These are phyloP conservation scores for Trichoderma endophyticum DNA, from an alignment of 2,329 filamentous ascomycete species.

Conservation along the genomic window DNA sequence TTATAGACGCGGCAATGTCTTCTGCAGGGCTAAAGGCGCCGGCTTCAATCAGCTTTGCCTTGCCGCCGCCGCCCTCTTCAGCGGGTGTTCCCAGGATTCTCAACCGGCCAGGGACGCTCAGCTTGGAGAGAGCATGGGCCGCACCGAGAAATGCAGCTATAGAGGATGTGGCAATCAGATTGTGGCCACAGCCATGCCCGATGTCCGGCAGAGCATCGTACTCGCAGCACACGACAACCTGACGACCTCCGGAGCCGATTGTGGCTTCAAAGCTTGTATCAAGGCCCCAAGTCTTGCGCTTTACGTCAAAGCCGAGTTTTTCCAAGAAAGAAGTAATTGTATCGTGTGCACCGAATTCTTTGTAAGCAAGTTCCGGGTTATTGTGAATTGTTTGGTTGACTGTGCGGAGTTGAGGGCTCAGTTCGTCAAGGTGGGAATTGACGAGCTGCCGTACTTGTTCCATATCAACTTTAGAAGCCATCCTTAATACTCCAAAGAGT, in stretches of 20 bases:
- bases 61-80: slow-evolving; percentile 44
- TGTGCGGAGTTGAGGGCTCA: slow-evolving; percentile 19
- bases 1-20: slow-evolving; percentile 30
- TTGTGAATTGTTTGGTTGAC: slow-evolving; percentile 33
- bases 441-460: slow-evolving; percentile 24
- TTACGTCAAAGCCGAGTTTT: slow-evolving; percentile 44
- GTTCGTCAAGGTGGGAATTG: slow-evolving; percentile 22
- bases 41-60: slow-evolving; percentile 30
- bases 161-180: slow-evolving; percentile 42
- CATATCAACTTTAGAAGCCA: slow-evolving; percentile 13
- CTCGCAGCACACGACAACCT: slow-evolving; percentile 43
- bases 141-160: slow-evolving; percentile 41
- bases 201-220: slow-evolving; percentile 48
- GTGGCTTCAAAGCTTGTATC: slow-evolving; percentile 50
- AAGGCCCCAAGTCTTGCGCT: slow-evolving; percentile 48
- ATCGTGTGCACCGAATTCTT: slow-evolving; percentile 51
- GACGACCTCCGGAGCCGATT: slow-evolving; percentile 40
- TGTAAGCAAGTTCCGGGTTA: slow-evolving; percentile 50
- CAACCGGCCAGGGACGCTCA: slow-evolving; percentile 34
- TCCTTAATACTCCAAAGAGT: neutral
- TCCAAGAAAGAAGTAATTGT: slow-evolving; percentile 45
- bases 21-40: slow-evolving; percentile 28
- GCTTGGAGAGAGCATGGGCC: slow-evolving; percentile 32
- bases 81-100: slow-evolving; percentile 43
- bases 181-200: slow-evolving; percentile 47